These are phyloP conservation scores for Candida krabiensis DNA, from an alignment of 805 yeast species.

Conservation along the genomic window DNA sequence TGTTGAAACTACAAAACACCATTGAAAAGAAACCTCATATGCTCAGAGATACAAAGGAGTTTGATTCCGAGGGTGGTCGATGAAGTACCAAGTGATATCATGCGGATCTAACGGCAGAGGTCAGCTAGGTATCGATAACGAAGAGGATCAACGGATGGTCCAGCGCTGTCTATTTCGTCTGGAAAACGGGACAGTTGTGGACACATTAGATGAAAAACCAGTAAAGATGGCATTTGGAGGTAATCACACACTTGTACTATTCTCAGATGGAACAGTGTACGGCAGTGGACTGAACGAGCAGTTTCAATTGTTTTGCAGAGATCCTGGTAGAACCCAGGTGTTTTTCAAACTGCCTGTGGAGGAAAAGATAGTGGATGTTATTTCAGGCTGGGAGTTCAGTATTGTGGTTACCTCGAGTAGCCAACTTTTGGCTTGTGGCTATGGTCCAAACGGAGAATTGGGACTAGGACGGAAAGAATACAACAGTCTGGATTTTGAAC, in stretches of 20 bases:
- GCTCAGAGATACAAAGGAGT: too few species aligned
- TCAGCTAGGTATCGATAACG: constrained; percentile 66
- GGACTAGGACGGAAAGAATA: constrained; percentile 44
- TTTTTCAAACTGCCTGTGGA: constrained; percentile 10
- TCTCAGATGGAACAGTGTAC: constrained; percentile 51
- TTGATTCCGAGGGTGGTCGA: too few species aligned
- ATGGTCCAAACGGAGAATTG: constrained; percentile 72
- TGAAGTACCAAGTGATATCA: constrained; percentile 37
- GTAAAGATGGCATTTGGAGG: constrained; percentile 73
- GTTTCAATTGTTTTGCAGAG: constrained; percentile 19
- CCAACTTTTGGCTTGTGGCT: constrained; percentile 55
- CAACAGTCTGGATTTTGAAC: too few species aligned
- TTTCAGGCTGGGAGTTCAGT: constrained; percentile 83
- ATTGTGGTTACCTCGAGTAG: constrained; percentile 44
- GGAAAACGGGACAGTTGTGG: not conserved
- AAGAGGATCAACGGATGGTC: constrained; percentile 46
- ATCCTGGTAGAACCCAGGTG: constrained; percentile 3
- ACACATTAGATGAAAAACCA: constrained; percentile 25
- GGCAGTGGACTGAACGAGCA: constrained; percentile 47
- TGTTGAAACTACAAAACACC: too few species aligned
- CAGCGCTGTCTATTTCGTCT: constrained; percentile 10
- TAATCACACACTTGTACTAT: constrained; percentile 71
- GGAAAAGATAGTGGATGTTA: constrained; percentile 43
- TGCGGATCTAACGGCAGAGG: constrained; percentile 85
- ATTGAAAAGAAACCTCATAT: too few species aligned